These are phyloP conservation scores for Cyclotella distinguenda DNA, from an alignment of 108 stramenopile species.

Conservation along the genomic window DNA sequence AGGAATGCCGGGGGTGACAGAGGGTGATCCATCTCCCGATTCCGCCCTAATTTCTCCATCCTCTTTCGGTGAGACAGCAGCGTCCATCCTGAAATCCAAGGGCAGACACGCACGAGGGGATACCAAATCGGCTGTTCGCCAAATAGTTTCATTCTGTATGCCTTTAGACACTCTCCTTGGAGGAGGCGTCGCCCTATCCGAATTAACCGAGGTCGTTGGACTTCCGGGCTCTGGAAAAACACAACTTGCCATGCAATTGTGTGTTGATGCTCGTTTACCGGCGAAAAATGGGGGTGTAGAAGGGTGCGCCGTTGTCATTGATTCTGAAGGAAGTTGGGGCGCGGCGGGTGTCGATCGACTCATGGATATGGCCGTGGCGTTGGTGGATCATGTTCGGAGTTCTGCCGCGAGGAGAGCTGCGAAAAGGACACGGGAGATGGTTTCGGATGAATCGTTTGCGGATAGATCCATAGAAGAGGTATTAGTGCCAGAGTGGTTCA, in stretches of 20 bases:
- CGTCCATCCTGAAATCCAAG: constrained; percentile 24
- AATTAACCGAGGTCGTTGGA: constrained; percentile 91
- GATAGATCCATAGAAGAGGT: not conserved
- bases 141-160: constrained; percentile 79
- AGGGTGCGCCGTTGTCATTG: constrained; percentile 85
- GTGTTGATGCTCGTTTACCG: constrained; percentile 85
- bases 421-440: constrained; percentile 10
- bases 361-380: constrained; percentile 73
- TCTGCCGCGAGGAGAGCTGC: constrained; percentile 35
- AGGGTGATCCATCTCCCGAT: not conserved
- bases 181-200: constrained; percentile 80
- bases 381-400: constrained; percentile 55
- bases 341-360: constrained; percentile 66
- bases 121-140: constrained; percentile 15
- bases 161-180: constrained; percentile 79
- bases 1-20: constrained; percentile 17
- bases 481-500: constrained; percentile 45
- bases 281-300: constrained; percentile 80
- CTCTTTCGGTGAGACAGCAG: constrained; percentile 20
- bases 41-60: not conserved
- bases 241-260: constrained; percentile 92
- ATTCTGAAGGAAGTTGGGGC: constrained; percentile 92
- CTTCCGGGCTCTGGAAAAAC: constrained; percentile 94
- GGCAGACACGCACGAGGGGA: not conserved
- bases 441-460: not conserved